Conservation (phyloP, 176 grass and related monocot genomes). For the Oryza australiensis region DNA sequence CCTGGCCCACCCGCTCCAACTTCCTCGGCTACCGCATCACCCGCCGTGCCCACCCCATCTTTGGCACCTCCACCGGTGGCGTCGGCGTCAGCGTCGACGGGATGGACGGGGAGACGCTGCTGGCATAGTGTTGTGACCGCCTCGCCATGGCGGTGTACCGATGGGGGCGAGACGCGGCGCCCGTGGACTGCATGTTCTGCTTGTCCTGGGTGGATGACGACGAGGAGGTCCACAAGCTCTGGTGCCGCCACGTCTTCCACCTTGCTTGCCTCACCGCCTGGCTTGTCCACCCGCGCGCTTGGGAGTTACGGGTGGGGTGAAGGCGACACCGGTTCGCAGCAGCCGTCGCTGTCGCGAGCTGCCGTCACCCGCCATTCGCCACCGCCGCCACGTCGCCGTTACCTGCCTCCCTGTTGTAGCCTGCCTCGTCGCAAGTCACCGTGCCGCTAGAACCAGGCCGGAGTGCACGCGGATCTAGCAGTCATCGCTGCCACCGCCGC, state of each 20-base stretch:
- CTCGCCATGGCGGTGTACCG: conserved; percentile 34
- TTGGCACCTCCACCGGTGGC: neutral
- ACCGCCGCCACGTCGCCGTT: no score
- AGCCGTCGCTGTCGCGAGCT: no score
- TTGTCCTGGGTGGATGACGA: conserved; percentile 35
- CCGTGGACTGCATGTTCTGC: conserved; percentile 48
- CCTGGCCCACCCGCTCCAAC: conserved; percentile 24
- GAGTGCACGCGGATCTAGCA: no score
- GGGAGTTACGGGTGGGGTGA: no score
- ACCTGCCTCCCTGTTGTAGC: no score
- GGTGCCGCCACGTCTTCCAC: conserved; percentile 53
- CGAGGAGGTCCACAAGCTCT: conserved; percentile 44
- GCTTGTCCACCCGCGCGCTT: conserved; percentile 43
- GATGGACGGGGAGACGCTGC: conserved; percentile 17
- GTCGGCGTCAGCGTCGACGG: neutral
- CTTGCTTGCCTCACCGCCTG: conserved; percentile 46
- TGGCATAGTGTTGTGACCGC: conserved; percentile 26
- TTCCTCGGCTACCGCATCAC: conserved; percentile 42
- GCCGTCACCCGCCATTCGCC: no score
- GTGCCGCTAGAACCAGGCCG: no score
- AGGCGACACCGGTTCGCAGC: no score
- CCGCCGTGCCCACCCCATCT: neutral
- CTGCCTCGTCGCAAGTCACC: no score
- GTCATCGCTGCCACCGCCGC: no score
- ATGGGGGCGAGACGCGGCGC: neutral